Conservation (phyloP, 257 asterid genomes). For the Petrea volubilis region DNA sequence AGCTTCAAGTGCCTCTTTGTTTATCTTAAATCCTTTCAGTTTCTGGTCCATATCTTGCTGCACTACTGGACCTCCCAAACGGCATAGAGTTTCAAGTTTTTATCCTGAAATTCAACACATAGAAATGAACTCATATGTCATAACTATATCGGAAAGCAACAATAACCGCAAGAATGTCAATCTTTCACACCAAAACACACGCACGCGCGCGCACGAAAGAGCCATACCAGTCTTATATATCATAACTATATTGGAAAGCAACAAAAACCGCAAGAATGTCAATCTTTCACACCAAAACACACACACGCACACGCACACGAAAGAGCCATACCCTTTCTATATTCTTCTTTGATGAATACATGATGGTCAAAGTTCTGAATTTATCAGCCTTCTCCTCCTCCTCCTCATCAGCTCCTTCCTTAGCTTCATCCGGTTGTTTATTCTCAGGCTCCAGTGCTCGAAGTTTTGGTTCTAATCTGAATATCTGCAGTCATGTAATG, state of each 20-base stretch:
- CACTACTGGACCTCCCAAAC: constrained; percentile 44
- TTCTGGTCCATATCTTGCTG: constrained; percentile 41
- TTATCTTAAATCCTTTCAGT: constrained; percentile 39
- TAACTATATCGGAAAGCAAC: neutral
- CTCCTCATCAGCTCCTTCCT: constrained; percentile 41
- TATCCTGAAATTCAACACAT: constrained; percentile 46
- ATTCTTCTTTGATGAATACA: constrained; percentile 49
- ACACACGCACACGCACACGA: neutral
- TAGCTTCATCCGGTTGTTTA: constrained; percentile 32
- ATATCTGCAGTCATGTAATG: constrained; percentile 47
- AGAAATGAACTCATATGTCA: neutral
- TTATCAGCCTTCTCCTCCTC: constrained; percentile 46
- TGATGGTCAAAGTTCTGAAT: constrained; percentile 16
- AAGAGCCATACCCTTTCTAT: constrained; percentile 44
- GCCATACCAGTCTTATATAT: constrained; percentile 34
- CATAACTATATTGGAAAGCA: neutral
- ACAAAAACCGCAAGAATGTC: neutral
- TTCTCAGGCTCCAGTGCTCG: constrained; percentile 40
- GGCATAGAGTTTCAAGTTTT: constrained; percentile 44
- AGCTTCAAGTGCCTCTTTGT: constrained; percentile 54
- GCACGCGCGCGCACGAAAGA: too few species aligned
- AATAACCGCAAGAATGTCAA: neutral
- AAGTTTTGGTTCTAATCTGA: constrained; percentile 69
- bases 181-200: neutral
- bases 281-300: neutral